Conservation (phyloP, 345 rosid genomes). For the Eutrema heterophyllum region DNA sequence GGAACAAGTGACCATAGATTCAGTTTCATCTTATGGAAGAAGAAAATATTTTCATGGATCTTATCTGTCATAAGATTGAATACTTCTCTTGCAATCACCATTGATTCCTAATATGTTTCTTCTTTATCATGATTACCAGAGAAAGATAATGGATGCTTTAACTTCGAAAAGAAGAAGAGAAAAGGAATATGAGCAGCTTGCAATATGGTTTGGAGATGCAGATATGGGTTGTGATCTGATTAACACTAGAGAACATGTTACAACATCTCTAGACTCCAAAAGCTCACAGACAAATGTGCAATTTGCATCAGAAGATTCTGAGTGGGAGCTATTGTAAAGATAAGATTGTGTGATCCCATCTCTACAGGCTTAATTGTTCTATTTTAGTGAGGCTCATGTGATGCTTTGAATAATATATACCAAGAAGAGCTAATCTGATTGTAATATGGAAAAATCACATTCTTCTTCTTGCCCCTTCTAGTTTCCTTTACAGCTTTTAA, state of each 20-base stretch:
- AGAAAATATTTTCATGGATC: neutral
- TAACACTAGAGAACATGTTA: neutral
- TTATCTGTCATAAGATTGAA: neutral
- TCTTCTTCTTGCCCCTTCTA: neutral
- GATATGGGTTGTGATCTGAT: slow-evolving; percentile 35
- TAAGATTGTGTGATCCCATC: neutral
- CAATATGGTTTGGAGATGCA: slow-evolving; percentile 69
- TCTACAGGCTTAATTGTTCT: neutral
- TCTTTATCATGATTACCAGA: slow-evolving; percentile 33
- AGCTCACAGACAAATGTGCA: slow-evolving; percentile 20
- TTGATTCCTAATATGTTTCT: slow-evolving; percentile 6
- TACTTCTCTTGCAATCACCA: neutral
- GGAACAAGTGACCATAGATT: neutral
- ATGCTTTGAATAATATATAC: neutral
- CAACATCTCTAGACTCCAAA: slow-evolving; percentile 14
- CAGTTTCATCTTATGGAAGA: neutral
- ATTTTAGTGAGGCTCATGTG: neutral
- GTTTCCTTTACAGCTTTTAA: neutral
- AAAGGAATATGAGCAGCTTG: slow-evolving; percentile 78
- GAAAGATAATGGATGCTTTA: slow-evolving; percentile 61
- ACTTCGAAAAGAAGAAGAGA: slow-evolving; percentile 47
- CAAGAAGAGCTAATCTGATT: neutral
- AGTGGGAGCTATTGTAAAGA: slow-evolving; percentile 64
- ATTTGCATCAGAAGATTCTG: slow-evolving; percentile 41
- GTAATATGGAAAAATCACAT: neutral